Evolutionary conservation across 2,329 filamentous ascomycete genomes (phyloP), one percentile per base, ranked within the genome.

Genomic region (Pseudocercospora pini-densiflorae): DNA sequence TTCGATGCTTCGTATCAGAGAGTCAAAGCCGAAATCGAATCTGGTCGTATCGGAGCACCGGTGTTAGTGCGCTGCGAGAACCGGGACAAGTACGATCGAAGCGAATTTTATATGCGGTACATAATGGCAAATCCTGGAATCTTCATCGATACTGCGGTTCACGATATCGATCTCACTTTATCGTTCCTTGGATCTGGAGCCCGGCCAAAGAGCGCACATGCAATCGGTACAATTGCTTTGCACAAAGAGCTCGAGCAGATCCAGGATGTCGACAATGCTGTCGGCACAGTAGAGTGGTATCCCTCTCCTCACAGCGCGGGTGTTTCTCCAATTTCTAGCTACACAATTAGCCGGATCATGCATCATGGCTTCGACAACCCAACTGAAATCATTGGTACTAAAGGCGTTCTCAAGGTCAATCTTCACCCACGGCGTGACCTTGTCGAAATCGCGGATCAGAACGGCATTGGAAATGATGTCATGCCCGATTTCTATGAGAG

Each of bases 1-100:
- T 83, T 83, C 65, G 81, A 84, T 63, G 79, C 76, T 31, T 79
- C 77, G 36, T 84, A 83, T 70, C 74, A 75, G 4, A 77, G 80
- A 59, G 75, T 72, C 9, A 77, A 77, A 2, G 72, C 72, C 4
- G 65, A 74, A n/a, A 79, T 80, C 64, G 74, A 80, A 23, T 64
- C 73, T 1, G 78, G 79, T 5, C 71, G 71, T 4, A 81, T 82
- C 29, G 81, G 82, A 7, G 64, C 72, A 5, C 80, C 81, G 0
- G 77, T 79, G 5, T 72, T 83, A 43, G 65, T 83, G 1, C 75
- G 81, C 29, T 81, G 77, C n/a, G 78, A 83, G 54, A 81, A 78
- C 6, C 78, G 80, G 59, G 82, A 84, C 66, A 76, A 77, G 59
- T 75, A 73, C 45, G 76, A 79, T 66, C 70, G 73, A 29, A 74